These are phyloP conservation scores for Prunus armeniaca DNA, from an alignment of 306 rosid species.

Conservation along the genomic window DNA sequence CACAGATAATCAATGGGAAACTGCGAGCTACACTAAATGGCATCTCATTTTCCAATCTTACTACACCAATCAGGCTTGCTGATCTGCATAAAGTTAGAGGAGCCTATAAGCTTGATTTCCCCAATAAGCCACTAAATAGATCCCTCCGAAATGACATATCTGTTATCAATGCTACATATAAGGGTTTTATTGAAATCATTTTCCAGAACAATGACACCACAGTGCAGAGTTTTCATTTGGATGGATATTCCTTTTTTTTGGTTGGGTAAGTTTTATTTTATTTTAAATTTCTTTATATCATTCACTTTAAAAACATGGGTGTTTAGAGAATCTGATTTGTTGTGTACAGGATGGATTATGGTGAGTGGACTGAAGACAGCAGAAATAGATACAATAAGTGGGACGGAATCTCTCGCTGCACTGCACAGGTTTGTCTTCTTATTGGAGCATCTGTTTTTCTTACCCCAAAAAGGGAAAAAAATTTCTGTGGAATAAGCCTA, in stretches of 20 bases:
- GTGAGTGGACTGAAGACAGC: constrained; percentile 70
- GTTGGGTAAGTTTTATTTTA: constrained; percentile 61
- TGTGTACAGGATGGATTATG: constrained; percentile 64
- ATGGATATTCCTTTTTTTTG: constrained; percentile 78
- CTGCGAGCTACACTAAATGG: constrained; percentile 69
- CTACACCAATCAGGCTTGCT: constrained; percentile 77
- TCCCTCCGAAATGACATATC: constrained; percentile 57
- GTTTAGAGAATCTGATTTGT: constrained; percentile 21
- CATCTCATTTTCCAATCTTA: constrained; percentile 71
- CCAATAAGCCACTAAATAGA: constrained; percentile 58
- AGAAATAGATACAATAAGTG: constrained; percentile 67
- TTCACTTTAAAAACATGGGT: background rate
- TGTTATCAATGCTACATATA: constrained; percentile 70
- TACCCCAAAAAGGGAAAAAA: no score
- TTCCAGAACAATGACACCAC: constrained; percentile 77
- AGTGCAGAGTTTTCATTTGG: constrained; percentile 66
- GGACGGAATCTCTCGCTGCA: constrained; percentile 81
- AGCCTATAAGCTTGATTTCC: constrained; percentile 78
- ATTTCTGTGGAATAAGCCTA: no score
- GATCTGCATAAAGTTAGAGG: constrained; percentile 63
- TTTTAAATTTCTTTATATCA: background rate
- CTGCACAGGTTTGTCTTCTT: constrained; percentile 62
- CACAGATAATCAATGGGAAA: constrained; percentile 44
- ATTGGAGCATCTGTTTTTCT: background rate
- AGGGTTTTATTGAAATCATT: constrained; percentile 78